These are phyloP conservation scores for Didymosphaeria variabile DNA, from an alignment of 2,329 filamentous ascomycete species.

Conservation along the genomic window DNA sequence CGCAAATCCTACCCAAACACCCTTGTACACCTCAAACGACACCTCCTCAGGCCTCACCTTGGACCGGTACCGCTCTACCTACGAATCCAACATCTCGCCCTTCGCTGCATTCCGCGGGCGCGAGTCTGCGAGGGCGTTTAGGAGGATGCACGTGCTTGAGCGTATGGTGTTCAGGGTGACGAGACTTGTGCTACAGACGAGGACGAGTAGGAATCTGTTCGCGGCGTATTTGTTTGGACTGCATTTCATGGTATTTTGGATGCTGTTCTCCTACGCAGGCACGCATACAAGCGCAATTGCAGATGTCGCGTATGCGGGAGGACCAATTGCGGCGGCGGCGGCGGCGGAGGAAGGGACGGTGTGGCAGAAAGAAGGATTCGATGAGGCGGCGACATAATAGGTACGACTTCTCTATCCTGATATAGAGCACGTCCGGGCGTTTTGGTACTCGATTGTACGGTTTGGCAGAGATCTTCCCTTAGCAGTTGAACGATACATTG, in stretches of 20 bases:
- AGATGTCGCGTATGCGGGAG: constrained; percentile 39
- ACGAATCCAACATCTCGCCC: constrained; percentile 93
- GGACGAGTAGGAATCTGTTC: constrained; percentile 92
- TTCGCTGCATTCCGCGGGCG: constrained; percentile 96
- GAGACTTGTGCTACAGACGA: constrained; percentile 86
- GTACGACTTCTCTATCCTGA: no score
- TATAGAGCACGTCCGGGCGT: no score
- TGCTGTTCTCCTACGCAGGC: constrained; percentile 84
- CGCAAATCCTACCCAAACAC: constrained; percentile 77
- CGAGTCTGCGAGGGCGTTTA: constrained; percentile 89
- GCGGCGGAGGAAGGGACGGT: constrained; percentile 32
- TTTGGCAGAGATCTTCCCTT: no score
- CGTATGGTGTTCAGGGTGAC: constrained; percentile 90
- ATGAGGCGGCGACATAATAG: constrained; percentile 26
- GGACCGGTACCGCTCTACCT: constrained; percentile 88
- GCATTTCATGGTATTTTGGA: constrained; percentile 86
- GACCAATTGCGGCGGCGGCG: constrained; percentile 38
- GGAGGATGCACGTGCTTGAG: constrained; percentile 91
- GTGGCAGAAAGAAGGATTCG: constrained; percentile 51
- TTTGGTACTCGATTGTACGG: no score
- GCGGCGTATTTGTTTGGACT: constrained; percentile 89
- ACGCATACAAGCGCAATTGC: constrained; percentile 56
- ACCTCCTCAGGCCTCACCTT: constrained; percentile 72
- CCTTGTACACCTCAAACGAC: constrained; percentile 68
- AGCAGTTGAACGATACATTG: no score